Percentiles rank a stretch among this genome's conserved stretches.
phyloP scores from a whole-genome alignment of 2,329 filamentous ascomycete species.

The Fusarium liriodendri region DNA sequence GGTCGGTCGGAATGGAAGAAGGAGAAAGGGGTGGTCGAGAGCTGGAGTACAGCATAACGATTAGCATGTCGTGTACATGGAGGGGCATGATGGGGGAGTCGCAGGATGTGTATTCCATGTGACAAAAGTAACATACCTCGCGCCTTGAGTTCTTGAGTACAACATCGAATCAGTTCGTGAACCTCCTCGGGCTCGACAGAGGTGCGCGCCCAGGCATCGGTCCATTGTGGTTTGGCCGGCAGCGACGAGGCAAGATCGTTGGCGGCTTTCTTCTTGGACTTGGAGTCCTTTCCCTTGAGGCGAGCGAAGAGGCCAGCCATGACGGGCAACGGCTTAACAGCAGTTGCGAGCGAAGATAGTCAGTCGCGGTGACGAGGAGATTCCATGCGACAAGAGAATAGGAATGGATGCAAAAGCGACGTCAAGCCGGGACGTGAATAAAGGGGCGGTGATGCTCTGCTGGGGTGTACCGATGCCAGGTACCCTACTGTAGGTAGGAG shows the following conservation, averaged over 20 bases:
- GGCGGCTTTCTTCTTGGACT: constrained; percentile 74
- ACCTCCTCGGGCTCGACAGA: constrained; percentile 91
- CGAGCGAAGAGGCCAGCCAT: constrained; percentile 72
- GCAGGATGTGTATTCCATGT: constrained; percentile 4
- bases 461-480: not conserved
- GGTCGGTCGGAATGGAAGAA: constrained; percentile 92
- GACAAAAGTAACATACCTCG: constrained; percentile 74
- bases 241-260: constrained; percentile 62
- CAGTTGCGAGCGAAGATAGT: constrained; percentile 12
- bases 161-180: constrained; percentile 84
- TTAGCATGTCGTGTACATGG: constrained; percentile 31
- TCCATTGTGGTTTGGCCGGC: constrained; percentile 81
- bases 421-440: constrained; percentile 22
- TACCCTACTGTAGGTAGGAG: constrained; percentile 2
- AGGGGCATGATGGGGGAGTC: not conserved
- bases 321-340: constrained; percentile 39
- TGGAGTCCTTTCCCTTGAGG: constrained; percentile 81
- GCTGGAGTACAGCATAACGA: constrained; percentile 60
- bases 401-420: constrained; percentile 21
- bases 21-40: constrained; percentile 90
- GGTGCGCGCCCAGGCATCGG: constrained; percentile 86
- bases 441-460: constrained; percentile 30
- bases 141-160: constrained; percentile 91
- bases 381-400: constrained; percentile 25
- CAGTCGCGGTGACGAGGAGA: constrained; percentile 12